A percentile compares a stretch with the other conserved stretches of the same genome.
Conservation (phyloP, 2,329 filamentous ascomycete species). For the Pestalotiopsis sp. region DNA sequence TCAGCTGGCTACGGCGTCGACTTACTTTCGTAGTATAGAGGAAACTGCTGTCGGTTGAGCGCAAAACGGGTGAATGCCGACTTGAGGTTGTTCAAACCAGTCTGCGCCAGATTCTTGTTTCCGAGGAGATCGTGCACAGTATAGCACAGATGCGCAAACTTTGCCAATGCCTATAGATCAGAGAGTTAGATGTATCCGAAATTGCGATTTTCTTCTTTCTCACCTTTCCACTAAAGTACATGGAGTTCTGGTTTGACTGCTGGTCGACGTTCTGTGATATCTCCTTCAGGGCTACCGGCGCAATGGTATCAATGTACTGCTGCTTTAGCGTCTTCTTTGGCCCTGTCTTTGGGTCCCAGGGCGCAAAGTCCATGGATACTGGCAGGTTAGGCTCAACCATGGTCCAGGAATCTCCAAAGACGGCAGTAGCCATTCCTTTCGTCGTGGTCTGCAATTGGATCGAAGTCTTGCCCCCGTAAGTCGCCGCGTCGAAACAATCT, state of each 20-base stretch:
- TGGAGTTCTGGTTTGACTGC: slow-evolving; percentile 77
- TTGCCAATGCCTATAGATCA: slow-evolving; percentile 62
- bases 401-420: slow-evolving; percentile 75
- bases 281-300: slow-evolving; percentile 69
- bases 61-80: slow-evolving; percentile 67
- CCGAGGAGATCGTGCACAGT: slow-evolving; percentile 65
- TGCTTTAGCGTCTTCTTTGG: slow-evolving; percentile 49
- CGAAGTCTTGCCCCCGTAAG: slow-evolving; percentile 51
- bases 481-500: slow-evolving; percentile 68
- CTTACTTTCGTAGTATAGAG: slow-evolving; percentile 66
- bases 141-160: slow-evolving; percentile 73
- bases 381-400: slow-evolving; percentile 78
- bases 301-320: slow-evolving; percentile 61
- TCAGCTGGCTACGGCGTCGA: slow-evolving; percentile 11
- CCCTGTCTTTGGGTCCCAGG: slow-evolving; percentile 66
- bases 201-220: slow-evolving; percentile 14
- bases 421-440: slow-evolving; percentile 77
- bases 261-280: slow-evolving; percentile 74
- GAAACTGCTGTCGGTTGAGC: slow-evolving; percentile 68
- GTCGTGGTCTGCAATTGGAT: slow-evolving; percentile 78
- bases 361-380: slow-evolving; percentile 73
- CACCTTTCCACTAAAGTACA: slow-evolving; percentile 92
- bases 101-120: slow-evolving; percentile 57
- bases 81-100: slow-evolving; percentile 65
- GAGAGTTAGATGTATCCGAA: slow-evolving; percentile 24